Conservation (phyloP, 495 filamentous ascomycete species). For the Aspergillus campestris region DNA sequence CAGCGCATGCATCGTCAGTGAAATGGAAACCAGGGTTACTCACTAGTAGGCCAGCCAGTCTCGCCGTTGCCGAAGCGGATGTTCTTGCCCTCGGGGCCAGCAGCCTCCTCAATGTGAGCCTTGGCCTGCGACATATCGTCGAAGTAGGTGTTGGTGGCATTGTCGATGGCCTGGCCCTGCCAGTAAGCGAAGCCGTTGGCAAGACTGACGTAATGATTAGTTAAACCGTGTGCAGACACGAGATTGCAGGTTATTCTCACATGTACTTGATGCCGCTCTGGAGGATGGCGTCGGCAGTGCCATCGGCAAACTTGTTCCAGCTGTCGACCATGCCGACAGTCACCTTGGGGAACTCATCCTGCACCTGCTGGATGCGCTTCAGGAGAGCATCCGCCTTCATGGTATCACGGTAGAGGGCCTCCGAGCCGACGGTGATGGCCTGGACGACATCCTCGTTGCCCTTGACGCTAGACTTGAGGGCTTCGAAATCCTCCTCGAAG, state of each 20-base stretch:
- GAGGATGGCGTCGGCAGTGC: constrained; percentile 61
- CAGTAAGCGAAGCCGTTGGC: constrained; percentile 82
- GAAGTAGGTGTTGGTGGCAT: constrained; percentile 62
- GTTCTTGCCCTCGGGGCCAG: constrained; percentile 40
- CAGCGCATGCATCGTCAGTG: neutral
- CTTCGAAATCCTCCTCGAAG: constrained; percentile 53
- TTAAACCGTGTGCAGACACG: neutral
- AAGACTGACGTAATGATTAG: constrained; percentile 28
- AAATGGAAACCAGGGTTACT: neutral
- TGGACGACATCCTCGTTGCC: constrained; percentile 52
- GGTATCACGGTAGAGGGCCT: constrained; percentile 66
- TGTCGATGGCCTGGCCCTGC: constrained; percentile 57
- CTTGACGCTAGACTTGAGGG: constrained; percentile 45
- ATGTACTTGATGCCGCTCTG: constrained; percentile 54
- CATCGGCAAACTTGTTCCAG: constrained; percentile 76
- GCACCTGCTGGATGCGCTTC: constrained; percentile 53
- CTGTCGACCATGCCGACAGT: constrained; percentile 71
- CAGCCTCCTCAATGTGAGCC: constrained; percentile 55
- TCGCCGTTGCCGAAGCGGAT: constrained; percentile 71
- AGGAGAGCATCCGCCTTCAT: constrained; percentile 56
- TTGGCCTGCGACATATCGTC: constrained; percentile 67
- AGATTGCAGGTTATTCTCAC: constrained; percentile 20
- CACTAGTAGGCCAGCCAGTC: constrained; percentile 60
- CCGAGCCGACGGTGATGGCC: constrained; percentile 72
- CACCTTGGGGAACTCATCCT: constrained; percentile 42